Percentiles rank a stretch among this genome's conserved stretches.
These are phyloP conservation scores for Suillus decipiens DNA, from an alignment of 768 basidiomycete genomes.

Conservation along the genomic window DNA sequence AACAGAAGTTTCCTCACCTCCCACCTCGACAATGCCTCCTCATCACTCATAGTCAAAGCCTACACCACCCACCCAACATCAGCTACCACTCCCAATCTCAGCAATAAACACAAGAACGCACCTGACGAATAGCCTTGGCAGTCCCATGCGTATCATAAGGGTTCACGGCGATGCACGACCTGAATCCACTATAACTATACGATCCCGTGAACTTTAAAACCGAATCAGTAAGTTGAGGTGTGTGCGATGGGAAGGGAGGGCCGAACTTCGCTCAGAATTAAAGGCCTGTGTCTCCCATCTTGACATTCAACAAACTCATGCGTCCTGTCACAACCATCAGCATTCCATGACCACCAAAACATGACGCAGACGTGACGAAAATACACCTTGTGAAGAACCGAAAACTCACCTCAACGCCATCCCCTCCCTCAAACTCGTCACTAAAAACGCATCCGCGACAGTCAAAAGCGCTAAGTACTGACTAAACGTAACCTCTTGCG, in stretches of 20 bases:
- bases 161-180: constrained; percentile 84
- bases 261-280: constrained; percentile 77
- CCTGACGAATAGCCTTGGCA: constrained; percentile 71
- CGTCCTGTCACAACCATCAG: constrained; percentile 36
- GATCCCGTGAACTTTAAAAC: constrained; percentile 75
- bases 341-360: not conserved
- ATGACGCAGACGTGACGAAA: not conserved
- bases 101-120: constrained; percentile 7
- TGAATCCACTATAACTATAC: constrained; percentile 84
- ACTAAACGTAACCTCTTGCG: constrained; percentile 80
- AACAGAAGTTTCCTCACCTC: constrained; percentile 45
- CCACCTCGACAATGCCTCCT: constrained; percentile 76
- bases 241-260: not conserved
- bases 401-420: constrained; percentile 66
- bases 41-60: constrained; percentile 77
- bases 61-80: constrained; percentile 15
- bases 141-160: constrained; percentile 87
- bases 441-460: constrained; percentile 83
- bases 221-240: constrained; percentile 9
- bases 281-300: constrained; percentile 62
- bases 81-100: not conserved
- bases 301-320: constrained; percentile 90
- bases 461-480: constrained; percentile 83
- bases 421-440: constrained; percentile 82
- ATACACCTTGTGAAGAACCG: not conserved